Evolutionary conservation across 495 filamentous ascomycete species (phyloP), one percentile per base, ranked within the genome.

Genomic region (Podospora fimiseda): DNA sequence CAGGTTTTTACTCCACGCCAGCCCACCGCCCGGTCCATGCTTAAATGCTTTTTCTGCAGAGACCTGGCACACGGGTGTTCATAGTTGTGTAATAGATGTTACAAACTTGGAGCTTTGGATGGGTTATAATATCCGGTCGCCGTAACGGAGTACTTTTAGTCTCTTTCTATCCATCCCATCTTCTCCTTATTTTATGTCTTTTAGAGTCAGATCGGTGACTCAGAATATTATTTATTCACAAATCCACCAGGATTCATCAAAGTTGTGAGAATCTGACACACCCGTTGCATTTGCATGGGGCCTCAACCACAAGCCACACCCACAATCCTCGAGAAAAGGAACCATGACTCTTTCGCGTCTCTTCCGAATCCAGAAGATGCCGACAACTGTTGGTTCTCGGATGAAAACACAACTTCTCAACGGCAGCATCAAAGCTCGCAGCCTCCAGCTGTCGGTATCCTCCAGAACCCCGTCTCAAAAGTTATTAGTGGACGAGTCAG

Each of bases 301-400:
- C n/a, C n/a, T n/a, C n/a, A n/a, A n/a, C n/a, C n/a, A n/a, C n/a
- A n/a, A n/a, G n/a, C n/a, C n/a, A n/a, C n/a, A n/a, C n/a, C n/a
- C n/a, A n/a, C n/a, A n/a, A n/a, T n/a, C n/a, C n/a, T n/a, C n/a
- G n/a, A n/a, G n/a, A n/a, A 27, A 15, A 27, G 30, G 14, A 48
- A 16, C 55, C 14, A 57, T 57, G 55, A 46, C 50, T 5, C 50
- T 57, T 20, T 57, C 55, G 21, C 45, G 46, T 13, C 22, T 57
- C 20, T 39, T 19, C 27, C 6, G 5, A 11, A 11, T 33, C 18
- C 50, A 53, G 21, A 44, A 44, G 46, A 41, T 42, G 42, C 33
- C 50, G 24, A 14, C 40, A 16, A 33, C 27, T n/a, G n/a, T n/a
- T n/a, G n/a, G n/a, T n/a, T n/a, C n/a, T n/a, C n/a, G n/a, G n/a